phyloP scores from a whole-genome alignment of 1,139 yeast genomes.

The Yamadazyma aaseri region DNA sequence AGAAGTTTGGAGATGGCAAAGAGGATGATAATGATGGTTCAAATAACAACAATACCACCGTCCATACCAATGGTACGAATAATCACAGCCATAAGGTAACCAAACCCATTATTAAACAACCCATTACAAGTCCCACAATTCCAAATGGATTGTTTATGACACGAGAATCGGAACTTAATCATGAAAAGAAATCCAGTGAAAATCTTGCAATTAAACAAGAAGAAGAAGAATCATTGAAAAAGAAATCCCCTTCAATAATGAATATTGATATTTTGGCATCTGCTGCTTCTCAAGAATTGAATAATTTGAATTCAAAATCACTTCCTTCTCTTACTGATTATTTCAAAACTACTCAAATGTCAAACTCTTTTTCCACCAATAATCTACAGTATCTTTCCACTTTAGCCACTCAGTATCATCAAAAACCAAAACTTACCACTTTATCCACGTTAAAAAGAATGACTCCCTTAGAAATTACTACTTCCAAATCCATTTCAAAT shows the following conservation, averaged over 20 bases:
- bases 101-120: background rate
- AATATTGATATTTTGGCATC: constrained; percentile 77
- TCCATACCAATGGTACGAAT: background rate
- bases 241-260: constrained; percentile 17
- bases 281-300: constrained; percentile 80
- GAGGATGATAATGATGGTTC: constrained; percentile 1
- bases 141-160: background rate
- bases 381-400: constrained; percentile 30
- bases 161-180: too few relatives aligned
- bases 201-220: background rate
- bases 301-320: constrained; percentile 51
- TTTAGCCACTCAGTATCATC: constrained; percentile 23
- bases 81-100: background rate
- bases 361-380: constrained; percentile 18
- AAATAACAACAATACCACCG: constrained; percentile 1
- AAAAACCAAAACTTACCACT: constrained; percentile 33
- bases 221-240: background rate
- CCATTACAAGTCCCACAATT: background rate
- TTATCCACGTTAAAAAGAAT: constrained; percentile 52
- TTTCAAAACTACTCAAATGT: constrained; percentile 27
- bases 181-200: background rate
- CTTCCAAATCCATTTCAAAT: constrained; percentile 2
- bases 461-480: constrained; percentile 44
- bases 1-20: constrained; percentile 5
- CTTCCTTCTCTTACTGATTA: constrained; percentile 66